Base-by-base conservation (phyloP, 768 basidiomycete genomes). In the Lactarius deliciosus region DNA sequence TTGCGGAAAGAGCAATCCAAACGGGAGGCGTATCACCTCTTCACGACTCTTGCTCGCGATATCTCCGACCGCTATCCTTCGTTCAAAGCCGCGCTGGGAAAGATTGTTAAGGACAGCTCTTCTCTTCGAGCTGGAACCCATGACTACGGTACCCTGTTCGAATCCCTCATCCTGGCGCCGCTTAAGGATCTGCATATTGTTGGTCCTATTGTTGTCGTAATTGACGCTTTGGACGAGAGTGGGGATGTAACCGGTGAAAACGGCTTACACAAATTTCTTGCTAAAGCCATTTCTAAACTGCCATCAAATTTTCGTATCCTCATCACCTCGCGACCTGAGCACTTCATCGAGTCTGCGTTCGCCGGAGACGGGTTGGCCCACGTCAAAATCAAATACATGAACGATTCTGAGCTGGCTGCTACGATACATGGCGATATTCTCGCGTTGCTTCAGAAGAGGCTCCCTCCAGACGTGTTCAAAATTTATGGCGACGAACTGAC, bases 1-100 rank as follows among this genome's bases (percentile, higher is more conserved):
- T 16, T 60, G 28, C 58, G 58, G 15, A 40, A 45, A 16, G 58
- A 60, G 16, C n/a, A 40, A 41, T 60, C 58, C 5, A 45, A 60
- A 45, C 38, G n/a, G n/a, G n/a, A n/a, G n/a, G n/a, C 38, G 2
- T 60, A 60, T 25, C 58, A 41, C 6, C 38, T 60, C 5, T 57
- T 57, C 57, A 57, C 57, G 57, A 57, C 57, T 5, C 36, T 57
- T 6, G n/a, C n/a, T 20, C 28, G 18, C 18, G 32, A 32, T 20
- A 36, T 57, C 32, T 20, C 18, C 32, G 28, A 32, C 15, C 28
- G 34, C 3, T 57, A 20, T 30, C 57, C 32, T 20, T 57, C 32
- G 34, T 41, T 41, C 15, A 41, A 41, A 18, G 15, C 41, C 16
- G 41, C 41, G 41, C 41, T 41, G 5, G 36, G 32, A n/a, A 20